These are phyloP conservation scores for Eutrema japonicum DNA, from an alignment of 345 rosid genomes.

Conservation along the genomic window DNA sequence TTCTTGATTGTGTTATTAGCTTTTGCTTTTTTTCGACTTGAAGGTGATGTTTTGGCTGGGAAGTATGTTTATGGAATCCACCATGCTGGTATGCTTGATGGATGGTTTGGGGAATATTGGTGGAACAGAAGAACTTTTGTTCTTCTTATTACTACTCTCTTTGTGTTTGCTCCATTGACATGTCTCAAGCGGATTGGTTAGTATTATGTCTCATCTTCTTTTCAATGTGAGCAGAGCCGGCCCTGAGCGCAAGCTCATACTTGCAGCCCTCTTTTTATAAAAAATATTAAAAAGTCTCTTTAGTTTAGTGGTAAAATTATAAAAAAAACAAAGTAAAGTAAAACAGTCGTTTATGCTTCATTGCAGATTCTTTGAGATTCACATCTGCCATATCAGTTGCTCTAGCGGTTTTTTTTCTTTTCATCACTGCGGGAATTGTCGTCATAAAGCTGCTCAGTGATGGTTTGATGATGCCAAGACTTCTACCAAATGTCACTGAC, in stretches of 20 bases:
- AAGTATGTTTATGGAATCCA: constrained; percentile 77
- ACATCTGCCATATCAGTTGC: constrained; percentile 87
- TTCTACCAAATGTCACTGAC: constrained; percentile 73
- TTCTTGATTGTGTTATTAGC: background rate
- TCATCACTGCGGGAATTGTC: constrained; percentile 72
- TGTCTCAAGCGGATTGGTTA: constrained; percentile 82
- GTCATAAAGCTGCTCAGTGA: constrained; percentile 63
- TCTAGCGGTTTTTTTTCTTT: constrained; percentile 79
- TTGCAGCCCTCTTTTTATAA: too few species aligned
- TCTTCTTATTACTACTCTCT: constrained; percentile 68
- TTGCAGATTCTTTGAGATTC: constrained; percentile 85
- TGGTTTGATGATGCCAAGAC: constrained; percentile 75
- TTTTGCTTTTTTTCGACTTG: background rate
- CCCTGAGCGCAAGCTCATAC: too few species aligned
- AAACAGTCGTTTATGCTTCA: background rate
- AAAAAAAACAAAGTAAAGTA: too few species aligned
- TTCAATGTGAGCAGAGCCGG: background rate
- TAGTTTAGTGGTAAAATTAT: too few species aligned
- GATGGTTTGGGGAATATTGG: constrained; percentile 85
- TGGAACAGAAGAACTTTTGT: constrained; percentile 71
- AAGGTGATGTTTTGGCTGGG: constrained; percentile 87
- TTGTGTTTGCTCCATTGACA: constrained; percentile 74
- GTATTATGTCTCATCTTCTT: constrained; percentile 20
- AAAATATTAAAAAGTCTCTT: too few species aligned
- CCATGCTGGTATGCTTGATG: constrained; percentile 84